These are phyloP conservation scores for Camellia sinensis DNA, from an alignment of 148 eudicot genomes.

Conservation along the genomic window DNA sequence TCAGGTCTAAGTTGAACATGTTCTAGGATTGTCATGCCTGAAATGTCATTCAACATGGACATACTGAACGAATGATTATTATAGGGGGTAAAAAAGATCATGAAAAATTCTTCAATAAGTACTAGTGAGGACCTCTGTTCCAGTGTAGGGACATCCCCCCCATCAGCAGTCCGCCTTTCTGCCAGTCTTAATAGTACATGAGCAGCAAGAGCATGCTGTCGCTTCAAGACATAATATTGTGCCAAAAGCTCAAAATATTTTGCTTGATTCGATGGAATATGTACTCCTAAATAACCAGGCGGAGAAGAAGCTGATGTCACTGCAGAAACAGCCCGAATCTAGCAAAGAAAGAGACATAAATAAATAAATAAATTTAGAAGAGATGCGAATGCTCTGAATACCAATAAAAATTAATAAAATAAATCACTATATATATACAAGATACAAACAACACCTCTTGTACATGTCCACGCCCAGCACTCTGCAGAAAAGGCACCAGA, in stretches of 20 bases:
- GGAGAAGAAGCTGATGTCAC: conserved; percentile 36
- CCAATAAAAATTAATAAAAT: not conserved
- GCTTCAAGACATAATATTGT: conserved; percentile 84
- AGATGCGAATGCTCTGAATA: not conserved
- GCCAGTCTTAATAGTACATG: conserved; percentile 79
- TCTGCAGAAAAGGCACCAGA: conserved; percentile 86
- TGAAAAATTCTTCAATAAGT: not conserved
- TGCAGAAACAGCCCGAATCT: conserved; percentile 53
- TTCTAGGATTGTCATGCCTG: not conserved
- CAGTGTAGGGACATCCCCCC: conserved; percentile 62
- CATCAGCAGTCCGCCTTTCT: conserved; percentile 71
- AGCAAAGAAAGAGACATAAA: conserved; percentile 14
- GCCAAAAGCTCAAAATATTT: conserved; percentile 91
- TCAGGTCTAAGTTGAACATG: not conserved
- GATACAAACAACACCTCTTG: conserved; percentile 46
- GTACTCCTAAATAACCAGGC: conserved; percentile 40
- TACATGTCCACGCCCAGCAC: conserved; percentile 63
- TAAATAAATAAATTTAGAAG: not conserved
- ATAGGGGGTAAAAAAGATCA: not conserved
- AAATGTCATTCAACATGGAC: conserved; percentile 2
- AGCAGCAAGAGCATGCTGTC: conserved; percentile 96
- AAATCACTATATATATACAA: not conserved
- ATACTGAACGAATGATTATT: not conserved
- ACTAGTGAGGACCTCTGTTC: conserved; percentile 64
- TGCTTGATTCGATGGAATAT: conserved; percentile 48